Base-by-base conservation (phyloP, 305 asterid species). In the Fraxinus latifolia region DNA sequence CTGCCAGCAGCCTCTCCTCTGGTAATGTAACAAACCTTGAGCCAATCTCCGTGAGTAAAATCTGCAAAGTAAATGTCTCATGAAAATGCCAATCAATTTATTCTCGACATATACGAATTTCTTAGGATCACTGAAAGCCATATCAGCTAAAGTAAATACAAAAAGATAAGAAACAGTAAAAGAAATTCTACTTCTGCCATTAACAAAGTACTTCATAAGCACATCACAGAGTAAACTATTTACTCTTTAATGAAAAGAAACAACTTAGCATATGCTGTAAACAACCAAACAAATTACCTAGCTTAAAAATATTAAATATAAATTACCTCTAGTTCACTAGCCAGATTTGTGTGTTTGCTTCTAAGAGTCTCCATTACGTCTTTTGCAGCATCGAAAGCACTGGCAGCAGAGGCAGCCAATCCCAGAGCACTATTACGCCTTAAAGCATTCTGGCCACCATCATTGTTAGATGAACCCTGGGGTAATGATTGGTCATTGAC, bases 301-400 rank as follows among this genome's bases (percentile, higher is more conserved):
- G 83, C 81, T 5, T 42, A 70, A 71, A 62, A 62, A 74, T 36
- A 81, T 31, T 29, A 50, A 73, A 83, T 53, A 29, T 11, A 44
- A 87, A 74, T 21, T 83, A 92, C 99, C 98, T 96, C 99, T 79
- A 96, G 99, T 87, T 96, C 98, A 87, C 97, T 90, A 76, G 99
- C 99, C 83, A 96, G 91, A 88, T 95, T 96, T 82, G 96, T 90
- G 88, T 96, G 98, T 83, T 95, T 95, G 87, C 98, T 92, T 89
- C 99, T 91, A 62, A 96, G 93, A 36, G 98, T 86, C 89, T 96
- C 99, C 99, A 96, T 96, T 85, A 96, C 93, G 88, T 96, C 98
- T 88, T 96, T 96, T 74, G 98, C 98, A 81, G 99, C 98, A 86
- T 96, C 99, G 84, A 96, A 96, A 77, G 98, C 99, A 91, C 94